Base-by-base conservation (phyloP, 2,329 filamentous ascomycete species). In the Sclerotinia minor region DNA sequence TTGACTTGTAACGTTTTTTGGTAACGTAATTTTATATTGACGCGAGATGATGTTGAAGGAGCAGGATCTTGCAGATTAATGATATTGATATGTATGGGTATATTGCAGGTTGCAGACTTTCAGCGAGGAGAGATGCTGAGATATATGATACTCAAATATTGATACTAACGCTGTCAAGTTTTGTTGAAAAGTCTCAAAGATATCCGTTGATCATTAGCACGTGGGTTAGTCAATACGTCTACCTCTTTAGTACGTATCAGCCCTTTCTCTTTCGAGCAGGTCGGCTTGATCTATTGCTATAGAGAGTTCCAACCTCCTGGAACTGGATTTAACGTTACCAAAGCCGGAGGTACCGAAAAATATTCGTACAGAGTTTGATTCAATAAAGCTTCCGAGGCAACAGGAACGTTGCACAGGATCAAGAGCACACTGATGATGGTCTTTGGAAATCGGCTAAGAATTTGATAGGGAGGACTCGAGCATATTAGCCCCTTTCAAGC, bases 271-370 rank as follows among this genome's bases (percentile, higher is more conserved):
- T 63, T 54, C 19, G 52, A 58, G 58, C 58, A 53, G 49, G 59
- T 67, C 63, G 68, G 65, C 64, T 64, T 72, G 70, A 72, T 71
- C 61, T 69, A 26, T 67, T 68, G 67, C 67, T 49, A 71, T 68
- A 65, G 61, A 57, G 53, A 69, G 70, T 68, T 60, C 70, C 70
- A 66, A 67, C 67, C 60, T 68, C 64, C 67, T 72, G 70, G 70
- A 71, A 69, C 63, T 67, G 53, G 45, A 71, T 54, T 69, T 55
- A 65, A 70, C 66, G 69, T 71, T 72, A 71, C 71, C 68, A 60
- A 58, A 47, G 64, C 63, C 71, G 69, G 69, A 72, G 68, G 64
- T 65, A 70, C 71, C 71, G 67, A 71, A 67, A 67, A 53, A 52
- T 41, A 55, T 67, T 72, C 69, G 71, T 59, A 72, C 70, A 71